Conservation (phyloP, 352 stramenopile genomes). For the Globisporangium sylvaticum region DNA sequence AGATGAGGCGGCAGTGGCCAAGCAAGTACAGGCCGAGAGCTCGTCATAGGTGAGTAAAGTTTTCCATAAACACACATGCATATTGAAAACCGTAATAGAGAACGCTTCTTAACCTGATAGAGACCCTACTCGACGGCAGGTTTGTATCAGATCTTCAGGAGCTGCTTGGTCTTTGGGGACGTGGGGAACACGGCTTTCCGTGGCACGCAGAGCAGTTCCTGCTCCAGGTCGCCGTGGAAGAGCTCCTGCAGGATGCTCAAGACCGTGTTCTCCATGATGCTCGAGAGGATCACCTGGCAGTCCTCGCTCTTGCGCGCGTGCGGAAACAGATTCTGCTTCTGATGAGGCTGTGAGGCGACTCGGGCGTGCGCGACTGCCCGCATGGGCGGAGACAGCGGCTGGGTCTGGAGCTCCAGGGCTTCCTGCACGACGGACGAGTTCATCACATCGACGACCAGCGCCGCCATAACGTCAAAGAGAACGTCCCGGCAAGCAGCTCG, state of each 20-base stretch:
- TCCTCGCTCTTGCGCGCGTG: slow-evolving; percentile 46
- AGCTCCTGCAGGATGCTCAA: slow-evolving; percentile 82
- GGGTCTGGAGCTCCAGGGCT: slow-evolving; percentile 35
- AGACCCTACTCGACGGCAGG: too few species aligned
- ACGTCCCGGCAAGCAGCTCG: slow-evolving; percentile 33
- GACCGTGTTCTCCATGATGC: slow-evolving; percentile 76
- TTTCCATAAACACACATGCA: neutral
- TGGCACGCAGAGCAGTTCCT: slow-evolving; percentile 63
- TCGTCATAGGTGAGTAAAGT: neutral
- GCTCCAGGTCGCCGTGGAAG: slow-evolving; percentile 69
- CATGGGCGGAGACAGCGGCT: slow-evolving; percentile 24
- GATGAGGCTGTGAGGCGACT: slow-evolving; percentile 4
- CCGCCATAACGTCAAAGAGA: slow-evolving; percentile 53
- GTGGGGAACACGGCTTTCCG: slow-evolving; percentile 53
- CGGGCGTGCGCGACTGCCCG: slow-evolving; percentile 20
- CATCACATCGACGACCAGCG: slow-evolving; percentile 54
- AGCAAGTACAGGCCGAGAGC: neutral
- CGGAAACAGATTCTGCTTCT: slow-evolving; percentile 16
- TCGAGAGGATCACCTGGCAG: slow-evolving; percentile 56
- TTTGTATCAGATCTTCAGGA: slow-evolving; percentile 1
- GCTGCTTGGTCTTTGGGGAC: slow-evolving; percentile 16
- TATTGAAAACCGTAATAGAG: slow-evolving; percentile 7
- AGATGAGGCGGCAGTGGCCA: neutral
- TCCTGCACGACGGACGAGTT: slow-evolving; percentile 44
- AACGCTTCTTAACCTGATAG: neutral